Evolutionary conservation across 23 red algal species (phyloP).

Genomic region (Cyanidioschyzon merolae): DNA sequence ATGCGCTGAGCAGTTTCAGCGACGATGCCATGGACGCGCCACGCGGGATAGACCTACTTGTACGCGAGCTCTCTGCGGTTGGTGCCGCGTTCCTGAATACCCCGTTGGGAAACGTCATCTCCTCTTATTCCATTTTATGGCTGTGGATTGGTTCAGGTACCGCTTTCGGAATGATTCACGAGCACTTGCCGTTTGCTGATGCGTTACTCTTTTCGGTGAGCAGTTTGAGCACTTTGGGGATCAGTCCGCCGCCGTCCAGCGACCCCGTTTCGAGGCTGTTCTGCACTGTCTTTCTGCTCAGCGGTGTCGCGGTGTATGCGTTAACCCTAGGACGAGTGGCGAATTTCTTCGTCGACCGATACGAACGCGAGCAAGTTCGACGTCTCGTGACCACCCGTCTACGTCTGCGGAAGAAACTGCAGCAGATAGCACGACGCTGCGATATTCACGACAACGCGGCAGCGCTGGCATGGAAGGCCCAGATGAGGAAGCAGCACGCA

Average conservation of each 20-base stretch:
- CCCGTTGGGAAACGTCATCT: slow-evolving; percentile 10
- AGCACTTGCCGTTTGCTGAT: slow-evolving; percentile 10
- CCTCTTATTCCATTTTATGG: slow-evolving; percentile 14
- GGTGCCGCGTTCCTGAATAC: not conserved
- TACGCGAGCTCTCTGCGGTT: not conserved
- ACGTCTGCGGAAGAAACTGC: not conserved
- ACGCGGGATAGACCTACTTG: not conserved
- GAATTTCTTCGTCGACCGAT: slow-evolving; percentile 1
- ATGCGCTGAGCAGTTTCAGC: not conserved
- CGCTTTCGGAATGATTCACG: not conserved
- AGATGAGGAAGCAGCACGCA: not conserved
- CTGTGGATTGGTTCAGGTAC: slow-evolving; percentile 3
- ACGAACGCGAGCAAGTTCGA: not conserved
- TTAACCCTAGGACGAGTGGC: slow-evolving; percentile 3
- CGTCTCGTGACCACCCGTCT: not conserved
- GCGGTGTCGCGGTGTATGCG: not conserved
- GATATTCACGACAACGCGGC: not conserved
- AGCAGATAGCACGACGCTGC: not conserved
- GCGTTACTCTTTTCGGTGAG: slow-evolving; percentile 10
- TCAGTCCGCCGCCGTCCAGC: slow-evolving; percentile 11
- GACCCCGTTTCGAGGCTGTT: not conserved
- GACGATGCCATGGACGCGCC: not conserved
- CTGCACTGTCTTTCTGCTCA: slow-evolving; percentile 4
- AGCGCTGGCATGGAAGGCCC: slow-evolving; percentile 13
- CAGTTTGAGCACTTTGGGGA: slow-evolving; percentile 10